Percentiles rank a stretch among this genome's conserved stretches.
These are phyloP conservation scores for Penicillium salamii DNA, from an alignment of 495 filamentous ascomycete genomes.

Conservation along the genomic window DNA sequence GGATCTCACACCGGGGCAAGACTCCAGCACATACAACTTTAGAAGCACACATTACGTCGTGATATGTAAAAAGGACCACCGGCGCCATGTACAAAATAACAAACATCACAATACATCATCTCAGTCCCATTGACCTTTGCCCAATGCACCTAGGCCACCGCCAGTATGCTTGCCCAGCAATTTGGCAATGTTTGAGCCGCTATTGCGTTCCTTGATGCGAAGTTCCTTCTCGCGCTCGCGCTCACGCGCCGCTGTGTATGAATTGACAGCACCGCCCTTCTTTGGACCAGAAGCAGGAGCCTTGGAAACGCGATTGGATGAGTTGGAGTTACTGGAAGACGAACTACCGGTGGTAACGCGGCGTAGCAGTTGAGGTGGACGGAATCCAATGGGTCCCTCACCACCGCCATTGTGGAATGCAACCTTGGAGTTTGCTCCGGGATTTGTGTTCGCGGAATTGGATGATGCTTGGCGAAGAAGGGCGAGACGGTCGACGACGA, in stretches of 20 bases:
- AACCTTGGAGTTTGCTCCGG: slow-evolving; percentile 45
- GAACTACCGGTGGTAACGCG: slow-evolving; percentile 66
- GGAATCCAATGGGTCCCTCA: slow-evolving; percentile 54
- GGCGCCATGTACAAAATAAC: background rate
- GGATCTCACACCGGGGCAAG: too few species aligned
- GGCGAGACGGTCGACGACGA: slow-evolving; percentile 77
- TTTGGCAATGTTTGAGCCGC: slow-evolving; percentile 33
- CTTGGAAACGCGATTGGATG: slow-evolving; percentile 38
- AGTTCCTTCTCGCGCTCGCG: slow-evolving; percentile 61
- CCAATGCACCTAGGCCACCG: slow-evolving; percentile 31
- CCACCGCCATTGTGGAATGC: slow-evolving; percentile 57
- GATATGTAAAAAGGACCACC: background rate
- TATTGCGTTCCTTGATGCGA: slow-evolving; percentile 45
- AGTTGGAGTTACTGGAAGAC: slow-evolving; percentile 30
- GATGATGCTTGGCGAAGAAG: slow-evolving; percentile 66
- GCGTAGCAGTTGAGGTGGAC: slow-evolving; percentile 74
- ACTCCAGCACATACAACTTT: too few species aligned
- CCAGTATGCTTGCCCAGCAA: slow-evolving; percentile 37
- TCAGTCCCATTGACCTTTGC: slow-evolving; percentile 40
- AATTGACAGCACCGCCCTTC: slow-evolving; percentile 73
- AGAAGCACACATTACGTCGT: too few species aligned
- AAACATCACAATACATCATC: background rate
- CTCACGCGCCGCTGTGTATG: slow-evolving; percentile 74
- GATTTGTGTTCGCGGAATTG: slow-evolving; percentile 45
- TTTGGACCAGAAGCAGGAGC: slow-evolving; percentile 55